Conservation (phyloP, 1,284 basidiomycete genomes). For the Xerocomus nothofagi region DNA sequence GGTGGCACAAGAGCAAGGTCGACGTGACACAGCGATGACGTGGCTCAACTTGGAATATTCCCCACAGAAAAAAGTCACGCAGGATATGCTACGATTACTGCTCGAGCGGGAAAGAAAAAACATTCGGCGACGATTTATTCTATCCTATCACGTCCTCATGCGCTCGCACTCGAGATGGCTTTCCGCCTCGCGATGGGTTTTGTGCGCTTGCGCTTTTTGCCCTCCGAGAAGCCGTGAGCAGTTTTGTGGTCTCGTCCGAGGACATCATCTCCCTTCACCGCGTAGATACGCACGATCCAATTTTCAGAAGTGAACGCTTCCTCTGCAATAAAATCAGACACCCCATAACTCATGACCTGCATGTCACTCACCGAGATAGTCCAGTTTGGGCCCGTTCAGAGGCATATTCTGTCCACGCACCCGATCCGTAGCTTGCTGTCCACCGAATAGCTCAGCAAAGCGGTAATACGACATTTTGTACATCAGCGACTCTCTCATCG, state of each 20-base stretch:
- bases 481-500: slow-evolving; percentile 98
- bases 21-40: slow-evolving; percentile 17
- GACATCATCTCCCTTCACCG: slow-evolving; percentile 93
- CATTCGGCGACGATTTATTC: slow-evolving; percentile 1
- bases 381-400: slow-evolving; percentile 73
- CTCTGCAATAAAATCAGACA: slow-evolving; percentile 47
- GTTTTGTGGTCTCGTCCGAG: slow-evolving; percentile 86
- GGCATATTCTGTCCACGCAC: slow-evolving; percentile 85
- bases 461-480: slow-evolving; percentile 98
- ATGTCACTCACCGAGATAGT: slow-evolving; percentile 72
- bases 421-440: slow-evolving; percentile 71
- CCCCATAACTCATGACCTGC: background rate
- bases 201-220: slow-evolving; percentile 83
- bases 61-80: background rate
- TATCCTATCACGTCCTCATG: too few relatives aligned
- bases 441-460: slow-evolving; percentile 88
- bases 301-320: slow-evolving; percentile 98
- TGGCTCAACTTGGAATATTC: slow-evolving; percentile 17
- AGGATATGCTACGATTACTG: background rate
- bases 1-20: slow-evolving; percentile 4
- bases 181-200: slow-evolving; percentile 64
- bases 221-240: slow-evolving; percentile 82
- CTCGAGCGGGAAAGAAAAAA: background rate
- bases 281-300: slow-evolving; percentile 97
- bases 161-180: slow-evolving; percentile 39